A percentile compares a stretch with the other conserved stretches of the same genome.
These are phyloP conservation scores for Murraya koenigii DNA, from an alignment of 345 rosid genomes.

Conservation along the genomic window DNA sequence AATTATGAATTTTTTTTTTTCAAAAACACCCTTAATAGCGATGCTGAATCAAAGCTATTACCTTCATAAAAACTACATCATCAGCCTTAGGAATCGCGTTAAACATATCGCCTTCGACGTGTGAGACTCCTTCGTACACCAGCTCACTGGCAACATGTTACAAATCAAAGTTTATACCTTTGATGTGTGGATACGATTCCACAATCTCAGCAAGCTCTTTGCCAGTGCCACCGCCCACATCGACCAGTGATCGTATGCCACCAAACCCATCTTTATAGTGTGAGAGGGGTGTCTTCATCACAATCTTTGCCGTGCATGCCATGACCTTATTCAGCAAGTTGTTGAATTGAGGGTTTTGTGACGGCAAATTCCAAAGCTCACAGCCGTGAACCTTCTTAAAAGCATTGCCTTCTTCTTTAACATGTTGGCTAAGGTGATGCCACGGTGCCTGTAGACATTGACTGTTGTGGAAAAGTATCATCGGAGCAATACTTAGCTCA, in stretches of 20 bases:
- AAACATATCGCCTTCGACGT: too few species aligned
- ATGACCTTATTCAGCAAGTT: not conserved
- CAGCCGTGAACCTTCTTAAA: slow-evolving; percentile 34
- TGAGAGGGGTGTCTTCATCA: not conserved
- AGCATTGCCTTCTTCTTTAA: slow-evolving; percentile 35
- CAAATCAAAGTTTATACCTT: slow-evolving; percentile 38
- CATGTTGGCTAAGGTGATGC: slow-evolving; percentile 27
- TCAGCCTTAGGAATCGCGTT: too few species aligned
- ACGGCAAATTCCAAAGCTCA: slow-evolving; percentile 23
- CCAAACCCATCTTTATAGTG: not conserved
- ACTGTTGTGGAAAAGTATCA: slow-evolving; percentile 24
- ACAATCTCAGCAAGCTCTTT: slow-evolving; percentile 5
- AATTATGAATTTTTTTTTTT: too few species aligned
- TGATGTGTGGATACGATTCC: slow-evolving; percentile 15
- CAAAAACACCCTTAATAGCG: too few species aligned
- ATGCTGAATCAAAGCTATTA: slow-evolving; percentile 5
- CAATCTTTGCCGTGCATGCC: slow-evolving; percentile 9
- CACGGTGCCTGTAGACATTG: slow-evolving; percentile 20
- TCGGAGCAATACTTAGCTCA: slow-evolving; percentile 22
- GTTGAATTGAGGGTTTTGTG: not conserved
- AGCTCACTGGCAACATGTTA: slow-evolving; percentile 39
- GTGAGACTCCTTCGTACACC: not conserved
- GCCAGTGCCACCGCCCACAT: not conserved
- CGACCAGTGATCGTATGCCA: too few species aligned
- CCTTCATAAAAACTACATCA: slow-evolving; percentile 15